Evolutionary conservation across 1,284 basidiomycete genomes (phyloP), one percentile per base, ranked within the genome.

Genomic region (Entoloma clypeatum): DNA sequence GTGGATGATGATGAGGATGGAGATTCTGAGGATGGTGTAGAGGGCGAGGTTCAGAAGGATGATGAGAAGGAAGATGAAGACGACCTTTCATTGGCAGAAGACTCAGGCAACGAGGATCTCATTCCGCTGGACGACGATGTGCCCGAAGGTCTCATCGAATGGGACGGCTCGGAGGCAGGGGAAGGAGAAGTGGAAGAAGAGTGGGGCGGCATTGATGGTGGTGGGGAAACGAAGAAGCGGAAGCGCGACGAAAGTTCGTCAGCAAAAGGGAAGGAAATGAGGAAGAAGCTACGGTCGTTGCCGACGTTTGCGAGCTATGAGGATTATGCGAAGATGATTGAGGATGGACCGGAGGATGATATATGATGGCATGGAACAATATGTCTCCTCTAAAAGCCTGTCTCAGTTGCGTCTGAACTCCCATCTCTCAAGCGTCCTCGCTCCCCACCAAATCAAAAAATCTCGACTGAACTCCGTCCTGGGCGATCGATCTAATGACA

Each of bases 251-350:
- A 63, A 48, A 68, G 47, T 3, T 33, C 42, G 8, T 37, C n/a
- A n/a, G n/a, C n/a, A n/a, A n/a, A n/a, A n/a, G n/a, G n/a, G n/a
- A n/a, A 64, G 53, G 75, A 72, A 56, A 81, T 76, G 66, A 78
- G 80, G 58, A 89, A 86, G 69, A 89, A 86, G 65, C 63, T 82
- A 61, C 73, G 74, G 51, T 72, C 78, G 28, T 58, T 92, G 53
- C 92, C 93, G 2, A 87, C 84, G 21, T 97, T 99, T 57, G 95
- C 91, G 2, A 89, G 82, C 58, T 95, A 95, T 51, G 95, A 98
- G 49, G 95, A 97, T 53, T 99, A 96, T 57, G 89, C 88, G 35
- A 86, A 80, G 64, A 74, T 98, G 72, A 93, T 98, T 50, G 92
- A 95, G 58, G 86, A 85, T 44, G 86, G 71, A 14, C 75, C 78